These are phyloP conservation scores for Davidsoniella australis DNA, from an alignment of 2,329 filamentous ascomycete genomes.

Conservation along the genomic window DNA sequence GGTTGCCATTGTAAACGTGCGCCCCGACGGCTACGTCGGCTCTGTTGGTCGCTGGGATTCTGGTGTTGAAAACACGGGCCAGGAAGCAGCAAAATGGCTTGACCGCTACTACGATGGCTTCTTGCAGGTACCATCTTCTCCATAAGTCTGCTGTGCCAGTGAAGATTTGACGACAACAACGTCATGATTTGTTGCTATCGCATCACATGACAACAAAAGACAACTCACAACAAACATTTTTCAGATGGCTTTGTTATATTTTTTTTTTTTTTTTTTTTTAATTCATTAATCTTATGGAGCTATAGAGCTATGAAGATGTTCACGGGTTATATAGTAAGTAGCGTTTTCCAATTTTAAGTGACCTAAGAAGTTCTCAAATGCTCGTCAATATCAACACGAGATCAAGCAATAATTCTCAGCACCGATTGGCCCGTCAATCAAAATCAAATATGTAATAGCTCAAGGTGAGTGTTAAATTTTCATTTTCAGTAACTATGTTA, in stretches of 20 bases:
- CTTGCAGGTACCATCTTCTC: constrained; percentile 28
- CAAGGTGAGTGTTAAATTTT: too few relatives aligned
- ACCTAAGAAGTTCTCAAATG: too few relatives aligned
- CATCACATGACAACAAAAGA: neutral
- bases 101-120: constrained; percentile 38
- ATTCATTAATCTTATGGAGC: too few relatives aligned
- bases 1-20: constrained; percentile 48
- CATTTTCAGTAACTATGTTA: too few relatives aligned
- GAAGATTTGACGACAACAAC: neutral
- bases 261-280: neutral
- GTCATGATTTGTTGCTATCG: neutral
- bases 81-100: constrained; percentile 36
- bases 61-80: constrained; percentile 31
- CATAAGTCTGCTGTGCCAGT: neutral
- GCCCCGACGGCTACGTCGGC: constrained; percentile 60
- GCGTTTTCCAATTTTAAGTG: too few relatives aligned
- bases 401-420: too few relatives aligned
- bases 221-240: neutral
- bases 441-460: too few relatives aligned
- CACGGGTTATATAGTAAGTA: too few relatives aligned
- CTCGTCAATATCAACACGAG: too few relatives aligned
- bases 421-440: too few relatives aligned
- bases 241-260: neutral
- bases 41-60: constrained; percentile 39
- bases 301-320: too few relatives aligned